phyloP scores from a whole-genome alignment of 164 flowering plant species.

The Litsea cubeba region DNA sequence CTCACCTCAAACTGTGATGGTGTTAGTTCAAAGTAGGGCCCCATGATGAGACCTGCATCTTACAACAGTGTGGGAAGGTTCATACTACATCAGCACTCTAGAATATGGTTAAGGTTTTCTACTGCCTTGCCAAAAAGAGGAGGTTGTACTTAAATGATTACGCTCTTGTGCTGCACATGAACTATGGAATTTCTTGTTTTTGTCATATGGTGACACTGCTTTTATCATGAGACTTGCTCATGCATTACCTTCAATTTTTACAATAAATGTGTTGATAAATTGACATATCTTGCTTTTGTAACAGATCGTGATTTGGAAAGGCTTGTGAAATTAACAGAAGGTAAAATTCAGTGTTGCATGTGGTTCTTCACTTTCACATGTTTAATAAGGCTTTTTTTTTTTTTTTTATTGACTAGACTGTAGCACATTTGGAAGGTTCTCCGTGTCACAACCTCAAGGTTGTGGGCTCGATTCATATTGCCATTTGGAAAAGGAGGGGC shows the following conservation, averaged over 20 bases:
- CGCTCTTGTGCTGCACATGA: not conserved
- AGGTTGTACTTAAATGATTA: not conserved
- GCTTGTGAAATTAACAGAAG: slow-evolving; percentile 81
- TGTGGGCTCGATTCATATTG: too few species aligned
- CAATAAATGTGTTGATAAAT: not conserved
- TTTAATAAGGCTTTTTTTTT: not conserved
- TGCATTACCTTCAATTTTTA: not conserved
- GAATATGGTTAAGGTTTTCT: not conserved
- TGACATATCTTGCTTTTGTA: slow-evolving; percentile 9
- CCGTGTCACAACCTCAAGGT: not conserved
- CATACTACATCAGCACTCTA: too few species aligned
- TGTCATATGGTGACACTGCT: not conserved
- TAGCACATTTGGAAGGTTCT: not conserved
- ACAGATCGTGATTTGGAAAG: slow-evolving; percentile 77
- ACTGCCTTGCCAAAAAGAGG: not conserved
- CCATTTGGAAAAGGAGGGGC: too few species aligned
- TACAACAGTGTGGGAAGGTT: too few species aligned
- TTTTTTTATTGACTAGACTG: not conserved
- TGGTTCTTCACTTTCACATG: not conserved
- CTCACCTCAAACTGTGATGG: too few species aligned
- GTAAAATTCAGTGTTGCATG: slow-evolving; percentile 29
- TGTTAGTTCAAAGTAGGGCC: too few species aligned
- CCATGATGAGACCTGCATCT: too few species aligned
- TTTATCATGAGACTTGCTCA: not conserved
- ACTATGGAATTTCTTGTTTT: slow-evolving; percentile 2